phyloP scores from a whole-genome alignment of 257 asterid species.

The Plantago elongata region DNA sequence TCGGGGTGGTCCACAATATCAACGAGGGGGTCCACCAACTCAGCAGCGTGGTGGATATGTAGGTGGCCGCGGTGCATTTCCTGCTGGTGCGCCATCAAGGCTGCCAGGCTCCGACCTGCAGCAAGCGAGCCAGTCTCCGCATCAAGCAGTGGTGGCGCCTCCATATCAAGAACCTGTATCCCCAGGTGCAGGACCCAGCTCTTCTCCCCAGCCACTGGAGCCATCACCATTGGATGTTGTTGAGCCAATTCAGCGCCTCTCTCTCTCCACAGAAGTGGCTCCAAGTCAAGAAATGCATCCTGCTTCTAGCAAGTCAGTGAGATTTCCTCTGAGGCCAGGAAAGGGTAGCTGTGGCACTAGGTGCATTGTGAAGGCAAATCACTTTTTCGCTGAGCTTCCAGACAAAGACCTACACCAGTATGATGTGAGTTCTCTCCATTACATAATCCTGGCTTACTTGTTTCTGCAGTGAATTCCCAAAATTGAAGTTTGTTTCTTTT shows the following conservation, averaged over 20 bases:
- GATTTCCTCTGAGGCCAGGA: conserved; percentile 89
- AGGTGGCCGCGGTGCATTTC: conserved; percentile 61
- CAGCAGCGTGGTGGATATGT: conserved; percentile 48
- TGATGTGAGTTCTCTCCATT: conserved; percentile 50
- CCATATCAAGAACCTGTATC: conserved; percentile 37
- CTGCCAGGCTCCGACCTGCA: conserved; percentile 93
- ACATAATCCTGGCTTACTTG: background rate
- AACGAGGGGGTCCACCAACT: conserved; percentile 48
- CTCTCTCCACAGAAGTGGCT: conserved; percentile 42
- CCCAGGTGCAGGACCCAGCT: conserved; percentile 44
- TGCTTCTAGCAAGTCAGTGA: conserved; percentile 74
- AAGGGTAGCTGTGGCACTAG: conserved; percentile 63
- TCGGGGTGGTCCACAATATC: conserved; percentile 47
- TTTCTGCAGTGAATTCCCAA: background rate
- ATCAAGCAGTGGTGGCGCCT: conserved; percentile 44
- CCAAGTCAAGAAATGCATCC: conserved; percentile 53
- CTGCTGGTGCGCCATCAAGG: conserved; percentile 69
- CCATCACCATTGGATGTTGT: conserved; percentile 29
- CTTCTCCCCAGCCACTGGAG: conserved; percentile 50
- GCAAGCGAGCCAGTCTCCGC: conserved; percentile 70
- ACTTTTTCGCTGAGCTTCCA: conserved; percentile 84
- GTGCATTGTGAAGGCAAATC: conserved; percentile 89
- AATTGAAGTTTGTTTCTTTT: background rate
- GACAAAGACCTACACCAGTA: conserved; percentile 93
- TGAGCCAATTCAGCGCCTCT: conserved; percentile 41